Percentiles rank a stretch among this genome's conserved stretches.
These are phyloP conservation scores for Oldenlandia corymbosa DNA, from an alignment of 257 asterid species.

Conservation along the genomic window DNA sequence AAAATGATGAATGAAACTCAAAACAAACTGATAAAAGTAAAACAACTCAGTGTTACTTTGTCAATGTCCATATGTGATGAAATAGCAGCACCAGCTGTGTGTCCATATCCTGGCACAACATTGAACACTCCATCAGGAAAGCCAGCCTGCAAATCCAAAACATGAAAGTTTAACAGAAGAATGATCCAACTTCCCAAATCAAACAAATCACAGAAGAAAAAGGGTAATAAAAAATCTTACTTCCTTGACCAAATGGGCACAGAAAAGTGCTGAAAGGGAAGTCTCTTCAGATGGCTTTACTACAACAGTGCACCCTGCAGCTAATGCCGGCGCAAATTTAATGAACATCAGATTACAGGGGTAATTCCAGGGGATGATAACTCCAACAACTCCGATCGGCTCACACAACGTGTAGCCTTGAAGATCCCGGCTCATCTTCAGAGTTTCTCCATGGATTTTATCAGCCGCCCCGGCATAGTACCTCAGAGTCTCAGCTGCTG, in stretches of 20 bases:
- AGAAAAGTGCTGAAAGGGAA: slow-evolving; percentile 28
- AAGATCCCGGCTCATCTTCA: slow-evolving; percentile 22
- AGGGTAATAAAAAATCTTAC: background rate
- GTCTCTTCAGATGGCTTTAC: slow-evolving; percentile 31
- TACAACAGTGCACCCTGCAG: slow-evolving; percentile 29
- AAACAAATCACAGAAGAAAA: no score
- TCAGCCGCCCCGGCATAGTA: slow-evolving; percentile 32
- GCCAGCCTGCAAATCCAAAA: slow-evolving; percentile 50
- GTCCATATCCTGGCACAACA: slow-evolving; percentile 66
- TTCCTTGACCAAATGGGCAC: slow-evolving; percentile 27
- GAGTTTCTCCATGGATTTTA: slow-evolving; percentile 32
- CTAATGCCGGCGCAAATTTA: slow-evolving; percentile 27
- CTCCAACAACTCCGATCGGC: slow-evolving; percentile 33
- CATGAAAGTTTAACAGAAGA: background rate
- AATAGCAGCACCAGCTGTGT: slow-evolving; percentile 75
- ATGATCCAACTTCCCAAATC: no score
- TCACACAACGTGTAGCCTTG: slow-evolving; percentile 27
- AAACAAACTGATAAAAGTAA: no score
- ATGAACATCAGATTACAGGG: slow-evolving; percentile 15
- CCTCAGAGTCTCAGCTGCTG: slow-evolving; percentile 18
- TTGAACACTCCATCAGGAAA: slow-evolving; percentile 75
- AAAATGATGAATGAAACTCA: no score
- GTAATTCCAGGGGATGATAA: slow-evolving; percentile 30
- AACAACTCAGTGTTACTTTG: slow-evolving; percentile 35
- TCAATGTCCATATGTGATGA: slow-evolving; percentile 79